phyloP scores from a whole-genome alignment of 805 yeast genomes.

The Metschnikowia sp. region DNA sequence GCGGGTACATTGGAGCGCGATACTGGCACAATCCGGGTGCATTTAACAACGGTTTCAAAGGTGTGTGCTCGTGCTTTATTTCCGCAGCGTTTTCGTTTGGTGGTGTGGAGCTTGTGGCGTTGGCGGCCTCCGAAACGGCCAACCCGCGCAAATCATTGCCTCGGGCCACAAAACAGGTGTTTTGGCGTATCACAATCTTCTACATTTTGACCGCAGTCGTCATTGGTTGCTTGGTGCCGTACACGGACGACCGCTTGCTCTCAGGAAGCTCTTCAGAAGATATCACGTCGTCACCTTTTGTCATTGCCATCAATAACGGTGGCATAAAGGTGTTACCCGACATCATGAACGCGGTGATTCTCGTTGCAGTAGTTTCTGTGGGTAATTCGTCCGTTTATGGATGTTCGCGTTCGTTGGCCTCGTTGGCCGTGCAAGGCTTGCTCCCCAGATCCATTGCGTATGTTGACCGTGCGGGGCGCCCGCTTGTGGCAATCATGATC shows the following conservation, averaged over 20 bases:
- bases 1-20: conserved; percentile 47
- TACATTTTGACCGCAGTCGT: conserved; percentile 46
- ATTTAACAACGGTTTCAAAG: conserved; percentile 52
- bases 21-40: conserved; percentile 57
- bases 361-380: conserved; percentile 28
- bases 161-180: conserved; percentile 52
- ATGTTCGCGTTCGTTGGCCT: conserved; percentile 55
- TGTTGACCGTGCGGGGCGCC: conserved; percentile 67
- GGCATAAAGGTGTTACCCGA: conserved; percentile 26
- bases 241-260: conserved; percentile 28
- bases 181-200: conserved; percentile 51
- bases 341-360: conserved; percentile 26
- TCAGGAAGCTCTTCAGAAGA: conserved; percentile 11
- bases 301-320: conserved; percentile 28
- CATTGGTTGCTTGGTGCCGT: conserved; percentile 55
- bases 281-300: conserved; percentile 26
- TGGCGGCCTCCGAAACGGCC: conserved; percentile 56
- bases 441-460: conserved; percentile 58
- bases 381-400: conserved; percentile 31
- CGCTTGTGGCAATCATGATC: conserved; percentile 52
- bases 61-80: conserved; percentile 50
- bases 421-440: conserved; percentile 61
- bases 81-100: conserved; percentile 61
- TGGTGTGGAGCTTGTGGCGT: conserved; percentile 57
- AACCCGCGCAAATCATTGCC: conserved; percentile 57